These are phyloP conservation scores for Dipteronia sinensis DNA, from an alignment of 345 rosid species.

Conservation along the genomic window DNA sequence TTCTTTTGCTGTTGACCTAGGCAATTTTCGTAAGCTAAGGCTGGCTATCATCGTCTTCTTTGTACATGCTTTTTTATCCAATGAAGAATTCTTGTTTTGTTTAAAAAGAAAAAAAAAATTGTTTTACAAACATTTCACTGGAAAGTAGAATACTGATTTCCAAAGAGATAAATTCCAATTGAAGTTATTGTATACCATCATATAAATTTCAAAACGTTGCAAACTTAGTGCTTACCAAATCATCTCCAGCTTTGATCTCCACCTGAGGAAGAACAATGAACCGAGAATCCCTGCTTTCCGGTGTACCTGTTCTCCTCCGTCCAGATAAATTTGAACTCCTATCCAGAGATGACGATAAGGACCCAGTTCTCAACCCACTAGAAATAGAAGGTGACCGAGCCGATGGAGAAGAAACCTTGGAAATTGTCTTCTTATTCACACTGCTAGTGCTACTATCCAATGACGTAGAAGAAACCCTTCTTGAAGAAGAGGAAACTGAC, in stretches of 20 bases:
- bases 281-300: conserved; percentile 72
- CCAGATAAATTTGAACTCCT: conserved; percentile 73
- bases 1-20: not conserved
- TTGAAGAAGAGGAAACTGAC: conserved; percentile 55
- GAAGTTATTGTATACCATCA: conserved; percentile 14
- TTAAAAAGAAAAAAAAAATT: not conserved
- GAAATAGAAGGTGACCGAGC: conserved; percentile 67
- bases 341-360: conserved; percentile 63
- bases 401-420: conserved; percentile 67
- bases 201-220: not conserved
- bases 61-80: not conserved
- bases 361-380: conserved; percentile 61
- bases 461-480: conserved; percentile 59
- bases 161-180: not conserved
- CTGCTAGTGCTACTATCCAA: conserved; percentile 64
- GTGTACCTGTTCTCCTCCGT: conserved; percentile 56
- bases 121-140: not conserved
- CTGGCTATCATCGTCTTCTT: not conserved
- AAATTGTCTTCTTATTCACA: conserved; percentile 54
- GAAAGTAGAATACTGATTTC: not conserved
- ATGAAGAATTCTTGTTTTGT: not conserved
- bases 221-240: conserved; percentile 63
- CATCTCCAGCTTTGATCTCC: conserved; percentile 90
- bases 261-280: conserved; percentile 92
- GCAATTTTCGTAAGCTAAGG: not conserved